Conservation (phyloP, 768 basidiomycete species). For the Tricholoma hemisulphureum region DNA sequence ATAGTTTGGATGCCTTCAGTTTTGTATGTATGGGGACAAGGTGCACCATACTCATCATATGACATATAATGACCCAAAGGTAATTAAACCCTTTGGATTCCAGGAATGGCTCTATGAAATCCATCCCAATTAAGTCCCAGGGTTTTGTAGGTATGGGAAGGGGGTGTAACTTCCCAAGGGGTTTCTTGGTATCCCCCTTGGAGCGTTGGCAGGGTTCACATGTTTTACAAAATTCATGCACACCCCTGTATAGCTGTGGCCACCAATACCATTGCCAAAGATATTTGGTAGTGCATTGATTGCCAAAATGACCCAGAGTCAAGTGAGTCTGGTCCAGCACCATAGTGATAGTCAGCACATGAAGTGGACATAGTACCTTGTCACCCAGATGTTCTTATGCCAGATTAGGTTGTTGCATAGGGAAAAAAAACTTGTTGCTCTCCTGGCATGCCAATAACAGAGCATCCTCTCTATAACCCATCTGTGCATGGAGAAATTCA, state of each 20-base stretch:
- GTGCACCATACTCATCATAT: slow-evolving; percentile 1
- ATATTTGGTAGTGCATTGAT: slow-evolving; percentile 26
- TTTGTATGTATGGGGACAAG: background rate
- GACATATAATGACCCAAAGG: background rate
- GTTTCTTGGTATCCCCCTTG: background rate
- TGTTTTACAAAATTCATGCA: background rate
- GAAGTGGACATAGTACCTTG: slow-evolving; percentile 21
- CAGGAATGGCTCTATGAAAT: slow-evolving; percentile 10
- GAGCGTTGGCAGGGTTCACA: background rate
- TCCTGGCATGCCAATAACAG: too few species aligned
- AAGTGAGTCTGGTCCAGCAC: slow-evolving; percentile 25
- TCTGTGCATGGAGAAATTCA: slow-evolving; percentile 2
- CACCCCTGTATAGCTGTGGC: background rate
- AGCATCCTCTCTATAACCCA: slow-evolving; percentile 29
- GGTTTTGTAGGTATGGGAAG: background rate
- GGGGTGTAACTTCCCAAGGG: background rate
- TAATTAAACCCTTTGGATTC: background rate
- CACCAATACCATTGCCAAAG: slow-evolving; percentile 36
- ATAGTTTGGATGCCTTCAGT: background rate
- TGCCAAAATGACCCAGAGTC: slow-evolving; percentile 35
- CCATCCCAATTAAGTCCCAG: too few species aligned
- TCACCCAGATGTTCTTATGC: background rate
- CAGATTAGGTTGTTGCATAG: background rate
- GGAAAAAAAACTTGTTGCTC: too few species aligned
- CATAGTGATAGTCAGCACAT: slow-evolving; percentile 8